Base-by-base conservation (phyloP, 768 basidiomycete genomes). In the Lactarius hengduanensis region DNA sequence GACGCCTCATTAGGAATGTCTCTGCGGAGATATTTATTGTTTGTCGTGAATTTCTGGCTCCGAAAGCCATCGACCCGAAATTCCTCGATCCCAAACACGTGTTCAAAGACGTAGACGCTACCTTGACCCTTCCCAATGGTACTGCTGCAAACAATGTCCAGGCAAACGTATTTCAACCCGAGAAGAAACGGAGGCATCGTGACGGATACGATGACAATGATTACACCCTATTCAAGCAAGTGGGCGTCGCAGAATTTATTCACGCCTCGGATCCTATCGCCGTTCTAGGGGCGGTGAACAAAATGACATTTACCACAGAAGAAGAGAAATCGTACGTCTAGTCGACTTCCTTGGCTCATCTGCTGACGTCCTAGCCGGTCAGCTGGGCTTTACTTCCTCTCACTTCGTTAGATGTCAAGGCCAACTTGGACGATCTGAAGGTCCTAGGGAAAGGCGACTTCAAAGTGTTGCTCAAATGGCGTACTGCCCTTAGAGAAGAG, bases 21-120 rank as follows among this genome's bases (percentile, higher is more conserved):
- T 99, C 97, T 54, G 97, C 97, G 15, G 97, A 99, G 78, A 99
- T 99, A 74, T 99, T 99, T 82, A 97, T 99, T 72, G 93, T 98
- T 59, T 99, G 97, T 77, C 90, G 89, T 64, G 93, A 92, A 65
- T 99, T 94, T 79, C 84, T 93, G 64, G 94, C 96, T 10, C 97
- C 97, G 3, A 94, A 92, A 77, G 84, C 90, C 72, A 96, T 99
- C 72, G 97, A 99, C 74, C 95, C 96, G 16, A 97, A 96, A 78
- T 97, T 99, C 78, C 87, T 99, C 68, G 96, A 98, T 75, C 93
- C 96, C 3, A 93, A 88, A 74, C 94, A 98, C 74, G 97, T 99
- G 69, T 99, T 99, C 84, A 96, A 97, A 76, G 96, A 98, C 59
- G 80, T 92, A 26, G 79, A 86, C 18, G 79, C 86, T 0, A 72